Evolutionary conservation across 148 eudicot species (phyloP).

Genomic region (Drosera capensis): DNA sequence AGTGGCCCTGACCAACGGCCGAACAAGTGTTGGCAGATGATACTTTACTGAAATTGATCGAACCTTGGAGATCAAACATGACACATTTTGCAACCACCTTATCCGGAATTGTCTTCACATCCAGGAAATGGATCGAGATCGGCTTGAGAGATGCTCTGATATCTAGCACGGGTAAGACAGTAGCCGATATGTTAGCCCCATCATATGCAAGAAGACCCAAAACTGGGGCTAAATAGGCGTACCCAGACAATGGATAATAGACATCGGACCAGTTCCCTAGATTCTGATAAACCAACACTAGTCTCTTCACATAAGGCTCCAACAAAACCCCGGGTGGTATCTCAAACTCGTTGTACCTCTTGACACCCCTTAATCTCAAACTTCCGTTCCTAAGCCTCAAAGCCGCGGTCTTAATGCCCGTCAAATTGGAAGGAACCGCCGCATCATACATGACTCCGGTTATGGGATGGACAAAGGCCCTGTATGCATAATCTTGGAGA

Average conservation of each 20-base stretch:
- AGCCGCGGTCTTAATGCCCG: slow-evolving; percentile 56
- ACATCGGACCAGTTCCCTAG: slow-evolving; percentile 50
- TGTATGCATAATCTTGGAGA: slow-evolving; percentile 67
- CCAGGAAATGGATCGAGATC: slow-evolving; percentile 38
- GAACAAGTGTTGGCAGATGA: slow-evolving; percentile 36
- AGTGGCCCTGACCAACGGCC: slow-evolving; percentile 55
- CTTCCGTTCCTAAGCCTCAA: slow-evolving; percentile 81
- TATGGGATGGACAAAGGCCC: slow-evolving; percentile 45
- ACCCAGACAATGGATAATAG: slow-evolving; percentile 45
- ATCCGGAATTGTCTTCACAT: slow-evolving; percentile 23
- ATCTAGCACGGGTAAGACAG: slow-evolving; percentile 33
- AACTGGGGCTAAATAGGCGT: slow-evolving; percentile 51
- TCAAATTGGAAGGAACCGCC: slow-evolving; percentile 43
- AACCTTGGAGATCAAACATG: slow-evolving; percentile 36
- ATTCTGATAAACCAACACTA: slow-evolving; percentile 72
- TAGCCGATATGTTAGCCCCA: slow-evolving; percentile 47
- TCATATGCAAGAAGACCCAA: slow-evolving; percentile 82
- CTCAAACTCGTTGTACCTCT: slow-evolving; percentile 39
- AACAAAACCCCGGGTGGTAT: slow-evolving; percentile 48
- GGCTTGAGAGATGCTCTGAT: slow-evolving; percentile 35
- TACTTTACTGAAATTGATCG: slow-evolving; percentile 35
- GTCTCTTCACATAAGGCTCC: slow-evolving; percentile 59
- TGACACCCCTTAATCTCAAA: slow-evolving; percentile 37
- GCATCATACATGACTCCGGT: slow-evolving; percentile 57
- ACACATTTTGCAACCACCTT: slow-evolving; percentile 44